Base-by-base conservation (phyloP, 495 filamentous ascomycete species). In the Massariosphaeria phaeospora region DNA sequence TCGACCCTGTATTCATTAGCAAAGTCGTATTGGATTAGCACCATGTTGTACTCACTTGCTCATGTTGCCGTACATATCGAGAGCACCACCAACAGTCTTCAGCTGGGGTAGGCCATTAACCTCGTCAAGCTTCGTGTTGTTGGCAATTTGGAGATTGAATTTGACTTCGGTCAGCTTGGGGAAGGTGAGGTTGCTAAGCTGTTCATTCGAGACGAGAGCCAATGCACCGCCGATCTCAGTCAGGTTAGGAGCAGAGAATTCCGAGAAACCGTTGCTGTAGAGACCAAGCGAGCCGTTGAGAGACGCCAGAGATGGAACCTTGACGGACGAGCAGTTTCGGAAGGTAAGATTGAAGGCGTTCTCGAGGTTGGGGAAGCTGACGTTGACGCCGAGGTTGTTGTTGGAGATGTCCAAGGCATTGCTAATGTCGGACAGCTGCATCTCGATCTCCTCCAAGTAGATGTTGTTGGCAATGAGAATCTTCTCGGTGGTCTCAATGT, bases 61-160 rank as follows among this genome's bases (percentile, higher is more conserved):
- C 70, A 96, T 94, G 72, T 79, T 84, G 65, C 93, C 93, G 63
- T 81, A 82, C 72, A 96, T 82, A 75, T 95, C 88, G 70, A 99
- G 74, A 54, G 91, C 91, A 72, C 91, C 93, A 57, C 76, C 78
- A 39, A 97, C 78, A n/a, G 68, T 76, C 54, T 77, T 63, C 20
- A 98, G 77, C 36, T 72, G 64, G 31, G 78, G 74, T 76, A 97
- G 86, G 40, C 76, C 78, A 49, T 78, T 66, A 26, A 96, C 76
- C 52, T 69, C 65, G 45, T 60, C 52, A 11, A 96, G 76, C 42
- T 75, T 70, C 40, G 89, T 88, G 80, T 96, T 96, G 77, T 94
- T 94, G 68, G 84, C 83, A 65, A 97, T 80, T 55, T 84, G 77
- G 71, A 93, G 81, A 64, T 83, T 87, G 74, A 85, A 90, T 56